Base-by-base conservation (phyloP, 106 monocot genomes). In the Gastrodia elata region DNA sequence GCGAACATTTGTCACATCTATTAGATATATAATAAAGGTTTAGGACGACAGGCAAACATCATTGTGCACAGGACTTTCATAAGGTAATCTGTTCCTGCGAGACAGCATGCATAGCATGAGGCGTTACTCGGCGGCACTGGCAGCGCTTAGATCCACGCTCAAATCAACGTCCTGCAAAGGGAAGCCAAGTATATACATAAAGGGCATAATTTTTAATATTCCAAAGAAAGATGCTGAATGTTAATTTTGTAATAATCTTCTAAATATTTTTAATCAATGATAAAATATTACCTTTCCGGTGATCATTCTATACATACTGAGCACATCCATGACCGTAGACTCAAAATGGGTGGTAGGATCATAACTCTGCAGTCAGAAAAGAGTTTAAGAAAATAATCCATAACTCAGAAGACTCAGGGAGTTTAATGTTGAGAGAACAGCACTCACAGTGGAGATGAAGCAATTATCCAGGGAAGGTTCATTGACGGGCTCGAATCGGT, bases 261-360 rank as follows among this genome's bases (percentile, higher is more conserved):
- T n/a, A n/a, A n/a, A n/a, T n/a, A n/a, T n/a, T n/a, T n/a, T n/a
- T n/a, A n/a, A n/a, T n/a, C n/a, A n/a, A n/a, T n/a, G n/a, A n/a
- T n/a, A n/a, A n/a, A n/a, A n/a, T n/a, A 61, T 61, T 82, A 98
- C 97, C 93, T 98, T 98, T 80, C 93, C 97, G 35, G 97, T 98
- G 41, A 98, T 98, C 82, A 73, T 83, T 26, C 79, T 90, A 73
- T 98, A 98, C 83, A 93, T 86, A 38, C 82, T 59, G 39, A 98
- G 90, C 36, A 98, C 97, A 83, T 98, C 97, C 78, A 64, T 74
- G n/a, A 93, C 91, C 64, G 93, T 98, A 30, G 93, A 87, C 74
- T 98, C 97, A 27, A 98, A 98, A 75, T 98, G 97, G 57, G 97
- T 90, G 39, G 97, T 98, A 38, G 90, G 84, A 85, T 98, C 97